Evolutionary conservation across 2,329 filamentous ascomycete species (phyloP).

Genomic region (Pleoardoris graminearum): DNA sequence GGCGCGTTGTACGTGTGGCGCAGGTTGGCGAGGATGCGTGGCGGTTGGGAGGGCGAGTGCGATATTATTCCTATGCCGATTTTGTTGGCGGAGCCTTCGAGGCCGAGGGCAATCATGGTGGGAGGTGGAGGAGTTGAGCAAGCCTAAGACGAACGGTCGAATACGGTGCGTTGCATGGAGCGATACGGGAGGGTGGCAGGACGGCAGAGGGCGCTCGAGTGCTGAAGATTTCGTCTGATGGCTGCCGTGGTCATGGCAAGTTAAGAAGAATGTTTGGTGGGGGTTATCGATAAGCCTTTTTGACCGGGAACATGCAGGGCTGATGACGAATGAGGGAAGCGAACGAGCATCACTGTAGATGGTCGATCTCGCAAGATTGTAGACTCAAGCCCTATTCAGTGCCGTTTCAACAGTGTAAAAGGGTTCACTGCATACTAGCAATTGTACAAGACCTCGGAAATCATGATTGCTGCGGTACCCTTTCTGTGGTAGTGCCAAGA

Average conservation of each 20-base stretch:
- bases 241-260: too few species aligned
- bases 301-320: conserved; percentile 14
- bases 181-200: too few species aligned
- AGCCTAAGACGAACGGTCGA: too few species aligned
- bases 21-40: conserved; percentile 81
- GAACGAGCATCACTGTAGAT: not conserved
- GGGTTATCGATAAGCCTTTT: conserved; percentile 23
- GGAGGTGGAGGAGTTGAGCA: not conserved
- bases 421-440: too few species aligned
- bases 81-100: conserved; percentile 97
- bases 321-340: conserved; percentile 12
- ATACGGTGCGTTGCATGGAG: too few species aligned
- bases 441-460: too few species aligned
- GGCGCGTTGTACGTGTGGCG: conserved; percentile 92
- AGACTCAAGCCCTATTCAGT: not conserved
- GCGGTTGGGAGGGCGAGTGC: conserved; percentile 60
- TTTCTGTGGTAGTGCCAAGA: too few species aligned
- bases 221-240: too few species aligned
- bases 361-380: not conserved
- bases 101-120: conserved; percentile 68
- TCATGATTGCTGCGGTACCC: too few species aligned
- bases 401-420: not conserved
- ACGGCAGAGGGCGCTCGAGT: too few species aligned
- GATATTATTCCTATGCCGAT: conserved; percentile 90
- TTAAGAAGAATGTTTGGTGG: not conserved